Conservation (phyloP, 225 moss, liverwort and hornwort genomes). For the Physcomitrium patens region DNA sequence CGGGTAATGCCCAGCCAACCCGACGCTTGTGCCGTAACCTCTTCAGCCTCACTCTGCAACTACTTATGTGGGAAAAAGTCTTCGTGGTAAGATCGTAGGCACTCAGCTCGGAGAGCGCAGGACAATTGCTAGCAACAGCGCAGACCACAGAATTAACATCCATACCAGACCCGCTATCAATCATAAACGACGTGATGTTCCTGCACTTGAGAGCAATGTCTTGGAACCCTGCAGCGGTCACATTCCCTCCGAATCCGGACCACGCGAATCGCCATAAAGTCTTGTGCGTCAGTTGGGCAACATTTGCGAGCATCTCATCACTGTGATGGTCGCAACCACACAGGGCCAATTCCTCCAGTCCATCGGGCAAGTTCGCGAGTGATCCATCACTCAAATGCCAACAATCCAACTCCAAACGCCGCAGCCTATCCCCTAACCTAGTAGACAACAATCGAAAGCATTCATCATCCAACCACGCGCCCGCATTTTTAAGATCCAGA, state of each 20-base stretch:
- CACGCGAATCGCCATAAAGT: slow-evolving; percentile 73
- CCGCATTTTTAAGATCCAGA: slow-evolving; percentile 69
- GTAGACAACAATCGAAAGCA: slow-evolving; percentile 51
- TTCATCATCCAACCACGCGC: slow-evolving; percentile 54
- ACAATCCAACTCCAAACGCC: slow-evolving; percentile 72
- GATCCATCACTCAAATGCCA: slow-evolving; percentile 68
- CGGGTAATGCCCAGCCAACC: slow-evolving; percentile 48
- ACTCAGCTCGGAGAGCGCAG: slow-evolving; percentile 67
- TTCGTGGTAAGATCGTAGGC: slow-evolving; percentile 68
- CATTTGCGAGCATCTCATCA: slow-evolving; percentile 54
- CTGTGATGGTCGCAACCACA: slow-evolving; percentile 80
- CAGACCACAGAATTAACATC: slow-evolving; percentile 72
- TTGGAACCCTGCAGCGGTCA: slow-evolving; percentile 58
- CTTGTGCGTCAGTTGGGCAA: slow-evolving; percentile 47
- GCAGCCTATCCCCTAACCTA: slow-evolving; percentile 55
- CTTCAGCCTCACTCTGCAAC: slow-evolving; percentile 62
- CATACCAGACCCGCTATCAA: slow-evolving; percentile 59
- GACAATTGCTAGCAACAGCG: slow-evolving; percentile 60
- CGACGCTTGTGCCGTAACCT: slow-evolving; percentile 69
- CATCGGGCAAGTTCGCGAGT: slow-evolving; percentile 52
- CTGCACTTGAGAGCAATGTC: slow-evolving; percentile 49
- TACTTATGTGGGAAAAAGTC: slow-evolving; percentile 59
- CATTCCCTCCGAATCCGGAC: slow-evolving; percentile 76
- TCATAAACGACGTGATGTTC: slow-evolving; percentile 70
- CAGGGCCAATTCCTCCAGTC: slow-evolving; percentile 69